phyloP scores from a whole-genome alignment of 2,329 filamentous ascomycete species.

The Geosmithia morbida region DNA sequence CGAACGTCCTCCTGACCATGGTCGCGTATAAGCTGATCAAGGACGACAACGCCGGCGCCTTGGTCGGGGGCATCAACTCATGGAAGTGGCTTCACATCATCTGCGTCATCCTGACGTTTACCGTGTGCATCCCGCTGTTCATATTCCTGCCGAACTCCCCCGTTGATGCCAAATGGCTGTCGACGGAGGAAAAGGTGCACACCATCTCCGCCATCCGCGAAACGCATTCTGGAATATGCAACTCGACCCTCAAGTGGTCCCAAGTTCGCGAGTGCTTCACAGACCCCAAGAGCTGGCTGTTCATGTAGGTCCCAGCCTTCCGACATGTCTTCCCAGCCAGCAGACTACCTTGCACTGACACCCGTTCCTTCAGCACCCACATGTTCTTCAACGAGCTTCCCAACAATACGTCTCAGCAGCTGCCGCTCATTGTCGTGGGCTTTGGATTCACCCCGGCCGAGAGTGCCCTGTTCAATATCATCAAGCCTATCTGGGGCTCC shows the following conservation, averaged over 20 bases:
- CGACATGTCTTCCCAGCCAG: no score
- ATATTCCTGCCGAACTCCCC: conserved; percentile 29
- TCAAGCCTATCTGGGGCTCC: conserved; percentile 8
- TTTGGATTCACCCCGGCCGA: conserved; percentile 10
- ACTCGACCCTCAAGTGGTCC: conserved; percentile 9
- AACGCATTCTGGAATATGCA: conserved; percentile 37
- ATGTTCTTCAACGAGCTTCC: conserved; percentile 13
- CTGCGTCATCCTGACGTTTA: not conserved
- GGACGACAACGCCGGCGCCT: conserved; percentile 5
- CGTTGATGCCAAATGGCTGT: conserved; percentile 34
- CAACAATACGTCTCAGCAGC: conserved; percentile 11
- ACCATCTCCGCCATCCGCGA: conserved; percentile 35
- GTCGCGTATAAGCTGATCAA: conserved; percentile 12
- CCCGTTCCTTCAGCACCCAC: conserved; percentile 5
- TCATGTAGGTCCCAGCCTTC: conserved; percentile 4
- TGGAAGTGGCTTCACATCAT: conserved; percentile 7
- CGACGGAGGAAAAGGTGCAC: conserved; percentile 32
- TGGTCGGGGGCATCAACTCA: conserved; percentile 7
- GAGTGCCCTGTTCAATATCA: conserved; percentile 11
- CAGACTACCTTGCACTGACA: not conserved
- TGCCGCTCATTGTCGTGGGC: conserved; percentile 9
- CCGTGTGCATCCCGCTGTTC: conserved; percentile 4
- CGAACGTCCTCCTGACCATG: conserved; percentile 13
- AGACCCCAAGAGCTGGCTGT: conserved; percentile 9
- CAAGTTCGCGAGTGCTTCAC: conserved; percentile 8